These are phyloP conservation scores for Starmerella vaccinii DNA, from an alignment of 805 yeast genomes.

Conservation along the genomic window DNA sequence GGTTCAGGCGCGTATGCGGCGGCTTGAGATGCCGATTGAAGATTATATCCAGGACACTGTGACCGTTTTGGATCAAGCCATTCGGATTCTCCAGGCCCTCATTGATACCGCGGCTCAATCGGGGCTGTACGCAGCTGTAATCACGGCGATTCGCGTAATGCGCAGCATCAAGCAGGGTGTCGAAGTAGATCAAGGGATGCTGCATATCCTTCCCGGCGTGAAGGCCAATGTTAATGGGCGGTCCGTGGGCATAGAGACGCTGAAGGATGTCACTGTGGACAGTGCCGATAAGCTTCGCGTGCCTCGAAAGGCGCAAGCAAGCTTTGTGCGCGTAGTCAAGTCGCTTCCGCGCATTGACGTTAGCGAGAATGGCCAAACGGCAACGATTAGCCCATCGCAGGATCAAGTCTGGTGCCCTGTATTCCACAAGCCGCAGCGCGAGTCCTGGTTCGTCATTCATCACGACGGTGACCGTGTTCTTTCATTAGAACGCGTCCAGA, in stretches of 20 bases:
- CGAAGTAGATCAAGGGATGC: constrained; percentile 16
- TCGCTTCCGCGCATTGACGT: constrained; percentile 55
- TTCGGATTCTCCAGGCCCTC: constrained; percentile 87
- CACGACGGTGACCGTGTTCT: constrained; percentile 43
- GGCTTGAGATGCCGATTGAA: constrained; percentile 78
- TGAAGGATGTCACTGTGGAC: constrained; percentile 29
- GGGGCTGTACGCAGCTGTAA: constrained; percentile 56
- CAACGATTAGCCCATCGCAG: constrained; percentile 30
- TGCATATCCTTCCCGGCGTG: constrained; percentile 21
- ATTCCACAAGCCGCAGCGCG: constrained; percentile 85
- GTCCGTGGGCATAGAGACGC: constrained; percentile 5
- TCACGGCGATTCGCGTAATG: constrained; percentile 58
- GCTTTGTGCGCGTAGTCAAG: constrained; percentile 44
- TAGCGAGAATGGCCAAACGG: constrained; percentile 33
- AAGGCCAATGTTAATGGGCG: constrained; percentile 2
- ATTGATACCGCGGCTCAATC: constrained; percentile 81
- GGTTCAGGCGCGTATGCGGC: constrained; percentile 59
- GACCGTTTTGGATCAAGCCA: constrained; percentile 83
- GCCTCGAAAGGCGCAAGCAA: constrained; percentile 34
- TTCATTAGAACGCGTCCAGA: constrained; percentile 67
- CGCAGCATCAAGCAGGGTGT: constrained; percentile 74
- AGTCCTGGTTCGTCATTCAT: constrained; percentile 80
- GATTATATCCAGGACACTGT: constrained; percentile 92
- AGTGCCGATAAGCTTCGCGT: constrained; percentile 38
- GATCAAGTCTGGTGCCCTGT: constrained; percentile 59